phyloP scores from a whole-genome alignment of 192 early-diverging fungal genomes.

The Gamsiella multidivaricata region DNA sequence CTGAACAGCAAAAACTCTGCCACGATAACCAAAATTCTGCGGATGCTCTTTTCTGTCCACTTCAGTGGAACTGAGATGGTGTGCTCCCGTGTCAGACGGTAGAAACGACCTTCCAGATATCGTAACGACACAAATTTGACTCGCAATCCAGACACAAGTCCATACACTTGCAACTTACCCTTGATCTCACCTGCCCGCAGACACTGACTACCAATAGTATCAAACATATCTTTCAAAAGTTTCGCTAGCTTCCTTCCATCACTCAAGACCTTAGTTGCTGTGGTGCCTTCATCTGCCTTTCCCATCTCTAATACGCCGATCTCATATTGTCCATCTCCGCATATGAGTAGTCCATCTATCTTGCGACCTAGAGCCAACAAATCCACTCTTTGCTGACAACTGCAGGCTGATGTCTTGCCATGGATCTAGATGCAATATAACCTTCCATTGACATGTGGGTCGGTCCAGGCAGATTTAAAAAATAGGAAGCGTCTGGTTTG shows the following conservation, averaged over 20 bases:
- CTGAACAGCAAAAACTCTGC: background rate
- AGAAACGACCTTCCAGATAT: background rate
- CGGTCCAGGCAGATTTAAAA: too few relatives aligned
- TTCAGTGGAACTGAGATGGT: background rate
- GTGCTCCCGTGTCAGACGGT: background rate
- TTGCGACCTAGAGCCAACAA: background rate
- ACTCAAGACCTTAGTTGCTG: conserved; percentile 8
- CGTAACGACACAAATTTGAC: background rate
- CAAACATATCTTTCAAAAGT: conserved; percentile 9
- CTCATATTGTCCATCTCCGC: background rate
- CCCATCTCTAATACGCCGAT: background rate
- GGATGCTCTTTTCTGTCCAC: background rate
- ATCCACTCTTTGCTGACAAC: too few relatives aligned
- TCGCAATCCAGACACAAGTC: background rate
- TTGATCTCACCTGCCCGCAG: background rate
- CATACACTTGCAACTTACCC: background rate
- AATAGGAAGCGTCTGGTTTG: too few relatives aligned
- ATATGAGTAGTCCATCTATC: background rate
- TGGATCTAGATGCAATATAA: too few relatives aligned
- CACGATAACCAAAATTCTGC: background rate
- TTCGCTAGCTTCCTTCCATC: conserved; percentile 11
- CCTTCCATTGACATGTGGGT: too few relatives aligned
- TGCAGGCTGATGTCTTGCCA: too few relatives aligned
- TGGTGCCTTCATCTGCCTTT: background rate
- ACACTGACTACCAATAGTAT: background rate